Evolutionary conservation across 345 rosid genomes (phyloP), one percentile per base, ranked within the genome.

Genomic region (Gossypium raimondii): DNA sequence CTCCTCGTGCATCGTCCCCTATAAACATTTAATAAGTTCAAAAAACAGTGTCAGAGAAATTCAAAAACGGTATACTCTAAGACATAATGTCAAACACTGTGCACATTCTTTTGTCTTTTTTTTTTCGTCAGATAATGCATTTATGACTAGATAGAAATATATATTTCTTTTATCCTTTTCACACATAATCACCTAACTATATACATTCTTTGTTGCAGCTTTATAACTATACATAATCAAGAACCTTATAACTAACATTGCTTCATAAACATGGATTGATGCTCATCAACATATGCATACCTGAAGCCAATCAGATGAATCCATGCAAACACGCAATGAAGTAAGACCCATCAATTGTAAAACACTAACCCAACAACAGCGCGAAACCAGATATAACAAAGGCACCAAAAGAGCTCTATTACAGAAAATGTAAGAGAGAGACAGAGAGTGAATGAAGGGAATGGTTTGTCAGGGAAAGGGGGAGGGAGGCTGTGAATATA

Each of bases 281-380:
- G 17, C 10, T 20, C 29, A 65, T 34, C 41, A 34, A 16, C 69
- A 2, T 43, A 58, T 18, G 61, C 44, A n/a, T 78, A 92, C 98
- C 95, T 92, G 97, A 25, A 94, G 88, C 98, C 98, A 94, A 47
- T 92, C 97, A 61, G 95, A 67, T 58, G 96, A 91, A 82, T 94
- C 98, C 97, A 92, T 89, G 92, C 95, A 94, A 74, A 88, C 95
- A 84, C 89, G 98, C 55, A 92, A 85, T 80, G 97, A 91, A 78
- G 87, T 87, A 73, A 89, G 89, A 74, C 90, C 89, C 93, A 90
- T 90, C 44, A 43, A 45, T 43, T 7, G 41, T 4, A 27, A 69
- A n/a, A 3, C 24, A 69, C 13, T 38, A n/a, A 34, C 47, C 50
- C 50, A 45, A 45, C 50, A 10, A 45, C 10, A 11, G 12, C 12